Conservation (phyloP, 371 early-diverging fungal genomes). For the Rhizomucor miehei region DNA sequence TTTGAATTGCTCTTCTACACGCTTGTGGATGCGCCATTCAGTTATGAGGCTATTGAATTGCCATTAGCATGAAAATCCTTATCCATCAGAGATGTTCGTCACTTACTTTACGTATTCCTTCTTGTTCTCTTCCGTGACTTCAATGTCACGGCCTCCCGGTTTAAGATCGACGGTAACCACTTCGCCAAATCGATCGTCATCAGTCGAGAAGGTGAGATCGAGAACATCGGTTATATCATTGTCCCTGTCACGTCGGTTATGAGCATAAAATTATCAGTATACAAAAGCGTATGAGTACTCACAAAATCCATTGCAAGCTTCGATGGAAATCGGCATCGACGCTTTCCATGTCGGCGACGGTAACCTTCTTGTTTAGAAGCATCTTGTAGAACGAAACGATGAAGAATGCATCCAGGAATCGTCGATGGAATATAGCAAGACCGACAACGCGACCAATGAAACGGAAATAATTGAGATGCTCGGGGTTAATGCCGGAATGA, state of each 20-base stretch:
- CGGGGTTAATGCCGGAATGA: conserved; percentile 93
- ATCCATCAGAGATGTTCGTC: no score
- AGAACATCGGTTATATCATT: conserved; percentile 86
- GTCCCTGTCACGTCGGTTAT: conserved; percentile 47
- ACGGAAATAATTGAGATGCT: conserved; percentile 96
- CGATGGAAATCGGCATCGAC: conserved; percentile 92
- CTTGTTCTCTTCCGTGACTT: conserved; percentile 96
- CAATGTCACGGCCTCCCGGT: conserved; percentile 82
- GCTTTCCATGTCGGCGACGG: conserved; percentile 91
- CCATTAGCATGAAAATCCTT: neutral
- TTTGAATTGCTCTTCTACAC: conserved; percentile 93
- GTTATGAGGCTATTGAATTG: conserved; percentile 54
- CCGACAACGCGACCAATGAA: conserved; percentile 98
- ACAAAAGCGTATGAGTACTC: conserved; percentile 18
- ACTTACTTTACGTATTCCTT: conserved; percentile 85
- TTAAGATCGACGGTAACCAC: conserved; percentile 86
- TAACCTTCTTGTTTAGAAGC: conserved; percentile 84
- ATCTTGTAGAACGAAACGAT: conserved; percentile 96
- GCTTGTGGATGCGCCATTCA: conserved; percentile 78
- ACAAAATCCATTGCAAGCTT: conserved; percentile 91
- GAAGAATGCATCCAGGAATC: conserved; percentile 95
- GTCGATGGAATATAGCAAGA: conserved; percentile 93
- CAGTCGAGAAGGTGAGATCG: conserved; percentile 87
- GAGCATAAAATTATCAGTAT: neutral
- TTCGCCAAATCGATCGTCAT: conserved; percentile 93